Evolutionary conservation across 1,139 yeast genomes (phyloP), one percentile per base, ranked within the genome.

Genomic region (Candida glucosophila): DNA sequence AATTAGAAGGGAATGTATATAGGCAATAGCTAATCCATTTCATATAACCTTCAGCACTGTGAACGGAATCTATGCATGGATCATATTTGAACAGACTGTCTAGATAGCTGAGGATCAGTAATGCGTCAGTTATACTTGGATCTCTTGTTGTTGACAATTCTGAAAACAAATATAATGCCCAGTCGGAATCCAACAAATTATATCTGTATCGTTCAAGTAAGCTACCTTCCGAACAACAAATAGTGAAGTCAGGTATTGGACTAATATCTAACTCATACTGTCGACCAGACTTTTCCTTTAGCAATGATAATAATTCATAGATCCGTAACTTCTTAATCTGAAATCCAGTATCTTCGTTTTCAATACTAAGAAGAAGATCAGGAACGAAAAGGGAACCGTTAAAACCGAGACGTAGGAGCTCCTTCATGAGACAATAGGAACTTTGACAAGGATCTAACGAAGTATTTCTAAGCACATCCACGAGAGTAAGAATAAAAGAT

Each of bases 401-500:
- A 20, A 57, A 40, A 3, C 62, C 60, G 12, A 63, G 46, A 2
- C 29, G 35, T 2, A 61, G 39, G 24, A 33, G 62, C 26, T 22
- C 44, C 7, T 36, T 34, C 4, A 54, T 31, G 12, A 55, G 26
- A 3, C 25, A 19, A 23, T 47, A 44, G 29, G 34, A 52, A 29
- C n/a, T 68, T 35, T 20, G 63, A 6, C 35, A 15, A 1, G 44
- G 35, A 10, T 47, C 35, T 6, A 44, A 34, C 4, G 37, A 17
- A 11, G 26, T 23, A 8, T 38, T 35, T 14, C 43, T 41, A 26
- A 85, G 63, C 1, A 61, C 35, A 32, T 81, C 85, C 22, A 85
- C 67, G 8, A 82, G 45, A 12, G 51, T 53, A 13, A 86, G 49
- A n/a, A 59, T 54, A 25, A 53, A 52, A 14, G 39, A 37, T 3